Percentiles rank a stretch among this genome's conserved stretches.
Conservation (phyloP, 2,329 filamentous ascomycete genomes). For the Aspergillus jensenii region DNA sequence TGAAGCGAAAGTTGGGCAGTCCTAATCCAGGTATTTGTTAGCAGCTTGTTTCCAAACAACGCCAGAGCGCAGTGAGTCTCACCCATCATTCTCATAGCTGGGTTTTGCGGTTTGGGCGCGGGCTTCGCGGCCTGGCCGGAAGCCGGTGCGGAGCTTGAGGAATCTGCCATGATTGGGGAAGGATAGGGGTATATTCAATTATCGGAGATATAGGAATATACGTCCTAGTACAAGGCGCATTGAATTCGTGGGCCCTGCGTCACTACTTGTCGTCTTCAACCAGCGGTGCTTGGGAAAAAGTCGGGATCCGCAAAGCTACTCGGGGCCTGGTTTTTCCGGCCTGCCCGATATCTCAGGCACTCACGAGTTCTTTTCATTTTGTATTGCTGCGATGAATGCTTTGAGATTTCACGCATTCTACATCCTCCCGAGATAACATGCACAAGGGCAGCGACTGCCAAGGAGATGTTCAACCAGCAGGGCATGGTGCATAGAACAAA, state of each 20-base stretch:
- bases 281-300: constrained; percentile 6
- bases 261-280: background rate
- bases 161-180: constrained; percentile 7
- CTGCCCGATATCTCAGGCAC: background rate
- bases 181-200: background rate
- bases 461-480: no score
- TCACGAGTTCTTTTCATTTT: background rate
- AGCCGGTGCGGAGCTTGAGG: constrained; percentile 4
- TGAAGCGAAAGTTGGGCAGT: constrained; percentile 77
- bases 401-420: background rate
- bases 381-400: background rate
- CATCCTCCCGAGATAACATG: background rate
- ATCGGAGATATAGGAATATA: background rate
- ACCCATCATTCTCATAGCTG: constrained; percentile 25
- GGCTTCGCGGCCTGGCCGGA: constrained; percentile 12
- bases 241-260: background rate
- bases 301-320: constrained; percentile 2
- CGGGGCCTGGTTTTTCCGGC: constrained; percentile 11
- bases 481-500: no score
- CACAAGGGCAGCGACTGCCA: background rate
- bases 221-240: background rate
- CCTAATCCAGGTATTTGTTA: constrained; percentile 49
- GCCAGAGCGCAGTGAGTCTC: constrained; percentile 1
- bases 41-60: background rate
- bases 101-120: constrained; percentile 21